Evolutionary conservation across 2,329 filamentous ascomycete species (phyloP).

Genomic region (Cryphonectria japonica): DNA sequence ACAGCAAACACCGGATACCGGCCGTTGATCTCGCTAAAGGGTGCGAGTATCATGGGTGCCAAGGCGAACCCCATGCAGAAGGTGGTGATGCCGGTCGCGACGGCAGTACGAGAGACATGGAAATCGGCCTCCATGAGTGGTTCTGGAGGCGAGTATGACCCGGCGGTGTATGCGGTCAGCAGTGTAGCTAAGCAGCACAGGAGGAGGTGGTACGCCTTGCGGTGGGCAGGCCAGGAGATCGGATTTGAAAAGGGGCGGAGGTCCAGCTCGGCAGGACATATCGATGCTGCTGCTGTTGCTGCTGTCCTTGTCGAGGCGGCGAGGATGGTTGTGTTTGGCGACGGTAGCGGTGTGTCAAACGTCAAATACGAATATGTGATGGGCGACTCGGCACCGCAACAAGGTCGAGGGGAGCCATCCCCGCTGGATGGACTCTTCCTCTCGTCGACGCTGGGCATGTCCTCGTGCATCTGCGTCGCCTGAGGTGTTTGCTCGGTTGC

Average conservation of each 20-base stretch:
- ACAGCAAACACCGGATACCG: conserved; percentile 79
- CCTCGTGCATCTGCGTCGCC: not conserved
- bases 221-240: conserved; percentile 69
- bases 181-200: conserved; percentile 78
- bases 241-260: conserved; percentile 71
- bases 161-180: conserved; percentile 79
- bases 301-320: not conserved
- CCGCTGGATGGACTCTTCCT: not conserved
- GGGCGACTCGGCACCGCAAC: conserved; percentile 29
- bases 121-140: conserved; percentile 69
- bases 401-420: not conserved
- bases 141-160: conserved; percentile 75
- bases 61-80: conserved; percentile 82
- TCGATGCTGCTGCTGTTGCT: conserved; percentile 22
- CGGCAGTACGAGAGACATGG: conserved; percentile 65
- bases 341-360: conserved; percentile 62
- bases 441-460: not conserved
- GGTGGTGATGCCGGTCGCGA: conserved; percentile 76
- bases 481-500: not conserved
- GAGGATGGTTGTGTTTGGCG: conserved; percentile 39
- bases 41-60: conserved; percentile 86
- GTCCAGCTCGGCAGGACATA: conserved; percentile 64
- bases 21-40: conserved; percentile 87
- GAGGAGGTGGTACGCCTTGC: conserved; percentile 72
- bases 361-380: conserved; percentile 64